Percentiles rank a stretch among this genome's conserved stretches.
These are phyloP conservation scores for Xylariales sp. DNA, from an alignment of 2,329 filamentous ascomycete genomes.

Conservation along the genomic window DNA sequence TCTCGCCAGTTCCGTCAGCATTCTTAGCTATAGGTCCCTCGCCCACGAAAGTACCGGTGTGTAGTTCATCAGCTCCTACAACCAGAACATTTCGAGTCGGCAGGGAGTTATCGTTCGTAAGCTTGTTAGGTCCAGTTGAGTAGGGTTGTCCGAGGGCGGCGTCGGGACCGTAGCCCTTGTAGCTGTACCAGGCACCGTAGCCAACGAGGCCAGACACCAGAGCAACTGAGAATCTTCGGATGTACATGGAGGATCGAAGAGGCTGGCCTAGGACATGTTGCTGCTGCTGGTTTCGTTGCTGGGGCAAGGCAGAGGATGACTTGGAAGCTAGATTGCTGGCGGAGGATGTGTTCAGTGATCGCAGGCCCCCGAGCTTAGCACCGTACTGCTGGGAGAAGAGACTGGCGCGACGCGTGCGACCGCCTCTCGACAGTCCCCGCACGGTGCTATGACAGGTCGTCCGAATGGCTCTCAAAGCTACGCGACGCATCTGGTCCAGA, in stretches of 20 bases:
- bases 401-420: constrained; percentile 22
- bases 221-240: constrained; percentile 62
- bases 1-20: constrained; percentile 76
- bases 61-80: constrained; percentile 85
- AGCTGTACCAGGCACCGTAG: constrained; percentile 73
- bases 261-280: constrained; percentile 39
- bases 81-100: constrained; percentile 69
- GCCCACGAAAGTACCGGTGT: constrained; percentile 79
- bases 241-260: constrained; percentile 69
- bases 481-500: constrained; percentile 64
- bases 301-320: constrained; percentile 21
- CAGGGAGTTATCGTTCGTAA: constrained; percentile 31
- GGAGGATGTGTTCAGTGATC: constrained; percentile 27
- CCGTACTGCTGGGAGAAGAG: constrained; percentile 34
- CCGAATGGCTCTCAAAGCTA: constrained; percentile 62
- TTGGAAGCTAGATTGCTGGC: constrained; percentile 35
- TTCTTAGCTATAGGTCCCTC: constrained; percentile 86
- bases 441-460: constrained; percentile 61
- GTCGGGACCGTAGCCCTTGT: constrained; percentile 43
- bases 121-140: constrained; percentile 36
- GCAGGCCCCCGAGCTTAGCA: constrained; percentile 9
- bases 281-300: constrained; percentile 23
- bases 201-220: constrained; percentile 67
- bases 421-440: constrained; percentile 53
- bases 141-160: constrained; percentile 32